A percentile compares a stretch with the other conserved stretches of the same genome.
phyloP scores from a whole-genome alignment of 2,329 filamentous ascomycete species.

The Paecilomyces variotii region DNA sequence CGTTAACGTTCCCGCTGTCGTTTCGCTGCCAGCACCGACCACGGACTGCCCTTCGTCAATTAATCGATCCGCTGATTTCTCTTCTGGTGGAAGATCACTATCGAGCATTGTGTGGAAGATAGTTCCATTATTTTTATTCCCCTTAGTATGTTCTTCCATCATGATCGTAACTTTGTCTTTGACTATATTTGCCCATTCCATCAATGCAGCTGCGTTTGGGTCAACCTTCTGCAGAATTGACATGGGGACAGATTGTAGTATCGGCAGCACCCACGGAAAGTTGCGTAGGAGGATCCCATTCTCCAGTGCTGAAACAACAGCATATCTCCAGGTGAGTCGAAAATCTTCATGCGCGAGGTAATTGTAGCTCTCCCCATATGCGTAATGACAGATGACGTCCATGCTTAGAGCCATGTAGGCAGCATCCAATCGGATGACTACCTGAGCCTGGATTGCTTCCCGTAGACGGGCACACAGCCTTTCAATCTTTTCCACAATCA shows the following conservation, averaged over 20 bases:
- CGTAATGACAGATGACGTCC: conserved; percentile 33
- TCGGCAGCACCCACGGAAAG: conserved; percentile 20
- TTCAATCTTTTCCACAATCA: conserved; percentile 28
- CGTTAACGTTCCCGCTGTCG: conserved; percentile 22
- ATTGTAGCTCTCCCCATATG: conserved; percentile 27
- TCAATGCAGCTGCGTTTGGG: conserved; percentile 3
- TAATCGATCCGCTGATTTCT: conserved; percentile 26
- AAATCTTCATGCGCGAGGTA: conserved; percentile 23
- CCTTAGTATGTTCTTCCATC: conserved; percentile 1
- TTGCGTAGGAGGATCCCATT: conserved; percentile 16
- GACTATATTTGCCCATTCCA: conserved; percentile 3
- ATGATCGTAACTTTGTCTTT: neutral
- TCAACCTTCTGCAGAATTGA: conserved; percentile 3
- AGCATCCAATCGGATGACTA: conserved; percentile 15
- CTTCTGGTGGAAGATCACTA: conserved; percentile 25
- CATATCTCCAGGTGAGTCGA: conserved; percentile 14
- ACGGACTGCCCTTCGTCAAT: conserved; percentile 24
- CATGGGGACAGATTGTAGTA: conserved; percentile 16
- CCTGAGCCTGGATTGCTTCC: conserved; percentile 7
- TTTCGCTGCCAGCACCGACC: conserved; percentile 27
- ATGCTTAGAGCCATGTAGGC: conserved; percentile 23
- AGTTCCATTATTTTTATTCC: conserved; percentile 2
- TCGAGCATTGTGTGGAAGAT: conserved; percentile 25
- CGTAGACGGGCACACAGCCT: conserved; percentile 20
- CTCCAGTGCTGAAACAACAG: conserved; percentile 15